Conservation (phyloP, 1,284 basidiomycete species). For the Cryptococcus maquisensis region DNA sequence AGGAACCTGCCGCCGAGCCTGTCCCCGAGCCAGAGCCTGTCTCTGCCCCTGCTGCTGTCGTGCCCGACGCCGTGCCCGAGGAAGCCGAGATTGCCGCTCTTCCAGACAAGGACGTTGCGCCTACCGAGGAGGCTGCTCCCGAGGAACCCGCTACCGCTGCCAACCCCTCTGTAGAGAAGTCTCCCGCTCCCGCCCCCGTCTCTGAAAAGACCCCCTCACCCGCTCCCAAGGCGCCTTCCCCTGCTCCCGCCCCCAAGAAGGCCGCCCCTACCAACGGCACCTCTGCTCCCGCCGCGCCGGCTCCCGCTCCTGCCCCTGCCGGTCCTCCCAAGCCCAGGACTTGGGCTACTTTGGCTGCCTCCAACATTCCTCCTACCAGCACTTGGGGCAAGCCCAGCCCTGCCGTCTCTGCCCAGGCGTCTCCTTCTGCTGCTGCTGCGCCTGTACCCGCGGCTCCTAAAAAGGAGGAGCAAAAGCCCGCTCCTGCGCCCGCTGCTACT, state of each 20-base stretch:
- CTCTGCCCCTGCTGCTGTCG: slow-evolving; percentile 26
- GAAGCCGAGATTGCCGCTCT: slow-evolving; percentile 45
- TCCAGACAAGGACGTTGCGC: slow-evolving; percentile 36
- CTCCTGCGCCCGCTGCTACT: slow-evolving; percentile 18
- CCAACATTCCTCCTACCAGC: slow-evolving; percentile 57
- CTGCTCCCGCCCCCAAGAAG: slow-evolving; percentile 14
- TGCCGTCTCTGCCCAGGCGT: slow-evolving; percentile 42
- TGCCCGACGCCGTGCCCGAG: slow-evolving; percentile 33
- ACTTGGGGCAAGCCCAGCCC: slow-evolving; percentile 51
- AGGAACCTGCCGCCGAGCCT: slow-evolving; percentile 24
- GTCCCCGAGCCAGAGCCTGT: slow-evolving; percentile 45
- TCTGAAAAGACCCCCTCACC: slow-evolving; percentile 15
- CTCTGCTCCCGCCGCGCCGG: slow-evolving; percentile 20
- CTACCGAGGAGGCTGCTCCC: slow-evolving; percentile 25
- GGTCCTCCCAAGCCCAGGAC: slow-evolving; percentile 56
- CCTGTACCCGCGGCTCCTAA: slow-evolving; percentile 50
- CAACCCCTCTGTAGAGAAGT: slow-evolving; percentile 16
- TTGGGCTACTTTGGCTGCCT: slow-evolving; percentile 86
- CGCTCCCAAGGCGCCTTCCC: slow-evolving; percentile 6
- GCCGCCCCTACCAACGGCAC: slow-evolving; percentile 11
- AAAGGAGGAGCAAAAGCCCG: slow-evolving; percentile 4
- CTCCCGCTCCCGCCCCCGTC: slow-evolving; percentile 10
- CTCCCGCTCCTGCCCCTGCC: slow-evolving; percentile 22
- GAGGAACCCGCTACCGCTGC: slow-evolving; percentile 24
- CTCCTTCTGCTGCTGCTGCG: slow-evolving; percentile 49